phyloP scores from a whole-genome alignment of 2,329 filamentous ascomycete species.

The Drechmeria coniospora region DNA sequence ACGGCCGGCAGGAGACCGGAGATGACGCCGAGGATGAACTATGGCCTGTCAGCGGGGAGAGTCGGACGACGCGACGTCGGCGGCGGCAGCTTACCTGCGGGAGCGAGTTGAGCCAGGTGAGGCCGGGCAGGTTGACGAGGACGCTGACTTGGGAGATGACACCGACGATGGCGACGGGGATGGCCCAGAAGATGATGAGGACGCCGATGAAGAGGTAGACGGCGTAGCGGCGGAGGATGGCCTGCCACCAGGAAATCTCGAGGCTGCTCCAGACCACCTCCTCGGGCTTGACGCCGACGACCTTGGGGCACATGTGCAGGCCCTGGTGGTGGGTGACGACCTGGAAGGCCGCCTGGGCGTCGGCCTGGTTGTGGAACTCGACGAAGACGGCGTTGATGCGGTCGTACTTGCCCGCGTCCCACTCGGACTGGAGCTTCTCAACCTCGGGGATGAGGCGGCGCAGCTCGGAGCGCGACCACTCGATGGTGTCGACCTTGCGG shows the following conservation, averaged over 20 bases:
- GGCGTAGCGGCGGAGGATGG: conserved; percentile 50
- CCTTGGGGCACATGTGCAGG: conserved; percentile 71
- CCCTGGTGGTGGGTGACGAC: conserved; percentile 67
- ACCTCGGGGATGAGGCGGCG: conserved; percentile 46
- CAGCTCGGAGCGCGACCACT: conserved; percentile 53
- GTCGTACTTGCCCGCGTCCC: conserved; percentile 47
- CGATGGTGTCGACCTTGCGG: conserved; percentile 64
- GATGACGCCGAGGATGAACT: conserved; percentile 56
- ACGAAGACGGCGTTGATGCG: conserved; percentile 72
- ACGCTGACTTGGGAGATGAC: conserved; percentile 70
- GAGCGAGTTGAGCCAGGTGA: conserved; percentile 58
- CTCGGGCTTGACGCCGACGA: conserved; percentile 62
- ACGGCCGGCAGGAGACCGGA: conserved; percentile 72
- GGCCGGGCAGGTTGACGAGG: conserved; percentile 50
- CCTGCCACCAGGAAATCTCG: conserved; percentile 52
- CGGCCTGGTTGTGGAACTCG: conserved; percentile 68
- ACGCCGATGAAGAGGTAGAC: conserved; percentile 52
- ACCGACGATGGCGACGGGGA: conserved; percentile 65
- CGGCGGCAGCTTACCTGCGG: conserved; percentile 28
- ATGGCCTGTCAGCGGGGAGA: background rate
- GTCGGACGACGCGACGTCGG: conserved; percentile 3
- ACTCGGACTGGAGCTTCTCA: conserved; percentile 45
- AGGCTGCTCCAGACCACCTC: conserved; percentile 84
- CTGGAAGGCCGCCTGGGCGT: conserved; percentile 77
- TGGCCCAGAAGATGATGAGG: conserved; percentile 74